Evolutionary conservation across 139 green algal genomes (phyloP).

Genomic region (Chlamydomonas eustigma): DNA sequence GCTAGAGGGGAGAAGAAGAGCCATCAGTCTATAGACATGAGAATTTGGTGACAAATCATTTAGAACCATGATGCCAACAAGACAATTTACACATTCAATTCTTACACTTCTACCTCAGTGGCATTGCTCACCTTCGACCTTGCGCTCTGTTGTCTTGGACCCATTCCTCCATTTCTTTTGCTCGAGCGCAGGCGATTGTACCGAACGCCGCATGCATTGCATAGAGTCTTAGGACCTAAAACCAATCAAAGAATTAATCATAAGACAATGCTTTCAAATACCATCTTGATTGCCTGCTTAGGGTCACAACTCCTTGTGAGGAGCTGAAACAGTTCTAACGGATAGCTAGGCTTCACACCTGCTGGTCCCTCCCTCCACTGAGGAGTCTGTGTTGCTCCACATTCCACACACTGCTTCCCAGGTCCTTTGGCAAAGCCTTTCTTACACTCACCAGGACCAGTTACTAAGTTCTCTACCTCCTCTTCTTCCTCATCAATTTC

Average conservation of each 20-base stretch:
- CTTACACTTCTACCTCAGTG: too few species aligned
- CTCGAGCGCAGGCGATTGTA: conserved; percentile 19
- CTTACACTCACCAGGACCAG: neutral
- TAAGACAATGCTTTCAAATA: neutral
- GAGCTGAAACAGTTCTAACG: neutral
- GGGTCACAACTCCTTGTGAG: neutral
- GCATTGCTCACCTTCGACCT: neutral
- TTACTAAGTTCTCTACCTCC: neutral
- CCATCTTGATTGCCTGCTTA: neutral
- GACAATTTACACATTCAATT: too few species aligned
- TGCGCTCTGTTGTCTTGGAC: neutral
- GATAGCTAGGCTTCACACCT: conserved; percentile 25
- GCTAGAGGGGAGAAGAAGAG: neutral
- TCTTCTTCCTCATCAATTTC: neutral
- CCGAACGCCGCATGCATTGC: conserved; percentile 52
- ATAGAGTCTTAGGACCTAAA: conserved; percentile 54
- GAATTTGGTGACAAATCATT: too few species aligned
- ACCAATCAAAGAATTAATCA: neutral
- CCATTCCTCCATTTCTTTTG: neutral
- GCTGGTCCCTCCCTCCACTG: conserved; percentile 55
- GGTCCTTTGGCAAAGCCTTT: conserved; percentile 2
- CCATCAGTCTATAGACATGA: too few species aligned
- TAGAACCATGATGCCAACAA: too few species aligned
- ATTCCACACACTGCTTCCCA: conserved; percentile 37
- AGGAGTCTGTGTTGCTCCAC: conserved; percentile 46